Base-by-base conservation (phyloP, 345 rosid genomes). In the Salix udensis region DNA sequence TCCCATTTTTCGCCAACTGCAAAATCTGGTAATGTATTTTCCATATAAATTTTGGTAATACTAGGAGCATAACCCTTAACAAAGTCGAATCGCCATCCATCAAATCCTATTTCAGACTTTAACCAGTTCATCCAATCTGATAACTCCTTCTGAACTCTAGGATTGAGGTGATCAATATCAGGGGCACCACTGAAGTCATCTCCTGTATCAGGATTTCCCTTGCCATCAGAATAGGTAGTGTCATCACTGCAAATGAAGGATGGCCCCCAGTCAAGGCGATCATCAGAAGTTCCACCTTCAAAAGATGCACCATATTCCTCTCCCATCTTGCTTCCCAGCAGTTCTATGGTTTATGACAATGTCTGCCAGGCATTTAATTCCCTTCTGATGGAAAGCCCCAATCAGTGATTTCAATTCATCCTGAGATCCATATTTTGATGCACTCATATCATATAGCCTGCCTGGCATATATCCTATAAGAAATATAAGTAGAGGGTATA, bases 111-210 rank as follows among this genome's bases (percentile, higher is more conserved):
- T 2, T 90, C 97, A 7, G 87, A 66, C 68, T 90, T 94, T 6
- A 94, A 67, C 98, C 98, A 94, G 24, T 90, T 94, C 97, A 92
- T 90, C 98, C 97, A 94, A 53, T 87, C 94, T 0, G 97, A 86
- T 69, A 94, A 74, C 85, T 91, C 97, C 19, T 28, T 83, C 67
- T 90, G 95, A 36, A 86, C 95, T 52, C 83, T 84, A 1, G 83
- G 87, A 71, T 92, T 94, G 75, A 90, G 89, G 74, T 90, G 97
- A 77, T 95, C 97, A 48, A 95, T 91, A 46, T 95, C 98, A 0
- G 98, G 98, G 19, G 98, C 93, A 2, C 85, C 70, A 4, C 5
- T 18, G 46, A 53, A 92, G 77, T 66, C 78, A 3, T 77, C 80
- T 12, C 97, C 97, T 3, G 93, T 81, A 58, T 95, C 97, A 10